Base-by-base conservation (phyloP, 2,329 filamentous ascomycete genomes). In the Dothidotthia symphoricarpi region DNA sequence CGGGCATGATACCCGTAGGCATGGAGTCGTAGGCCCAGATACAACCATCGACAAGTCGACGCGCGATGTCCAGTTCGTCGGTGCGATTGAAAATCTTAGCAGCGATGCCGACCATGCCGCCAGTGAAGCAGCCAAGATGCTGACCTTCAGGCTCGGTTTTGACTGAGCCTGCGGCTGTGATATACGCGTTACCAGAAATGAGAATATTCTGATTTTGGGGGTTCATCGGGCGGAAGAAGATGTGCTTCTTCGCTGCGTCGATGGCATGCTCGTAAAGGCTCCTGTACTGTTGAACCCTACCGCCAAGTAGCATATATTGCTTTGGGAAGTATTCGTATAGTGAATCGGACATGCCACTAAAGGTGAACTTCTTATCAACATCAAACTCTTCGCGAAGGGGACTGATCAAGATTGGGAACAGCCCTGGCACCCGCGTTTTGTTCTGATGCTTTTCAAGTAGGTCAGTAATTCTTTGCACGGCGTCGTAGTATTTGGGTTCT, bases 221-320 rank as follows among this genome's bases (percentile, higher is more conserved):
- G 14, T 81, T 77, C 80, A 93, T 85, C 1, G 89, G 88, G 4
- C 84, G 78, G 67, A 81, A 95, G 40, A 95, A 78, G 8, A 95
- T 74, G 63, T 86, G 77, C 48, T 88, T 75, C 49, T 85, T 85
- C 24, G 84, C 79, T 0, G 81, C 81, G 4, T 83, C 78, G 19
- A 83, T 77, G 3, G 81, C 77, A 39, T 78, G 78, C 41, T 83
- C 74, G 60, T 94, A 88, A 67, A 95, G 77, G 14, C 75, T 76
- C 44, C 76, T 73, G 64, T 94, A 94, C 60, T 88, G 86, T 19
- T 75, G 69, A 46, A 83, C 80, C 1, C 82, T 73, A 1, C 88
- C 89, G 40, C 87, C 86, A 2, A 95, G 77, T 4, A 95, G 76
- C 10, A 93, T 69, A 57, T 84, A 85, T 70, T 90, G 56, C 59